Evolutionary conservation across 306 rosid genomes (phyloP).

Genomic region (Cucurbita maxima): DNA sequence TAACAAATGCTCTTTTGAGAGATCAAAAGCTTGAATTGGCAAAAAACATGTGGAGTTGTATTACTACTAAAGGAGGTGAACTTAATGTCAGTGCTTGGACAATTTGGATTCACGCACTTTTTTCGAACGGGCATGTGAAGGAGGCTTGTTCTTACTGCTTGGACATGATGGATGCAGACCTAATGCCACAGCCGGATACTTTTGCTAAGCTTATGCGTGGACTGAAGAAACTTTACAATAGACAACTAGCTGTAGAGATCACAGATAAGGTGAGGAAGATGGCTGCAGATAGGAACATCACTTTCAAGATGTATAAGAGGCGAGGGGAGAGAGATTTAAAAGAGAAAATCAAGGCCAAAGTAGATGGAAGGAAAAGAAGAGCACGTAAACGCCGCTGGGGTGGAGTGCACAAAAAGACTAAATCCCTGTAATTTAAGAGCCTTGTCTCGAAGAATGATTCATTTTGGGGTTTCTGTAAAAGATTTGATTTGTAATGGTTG

Average conservation of each 20-base stretch:
- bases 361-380: conserved; percentile 66
- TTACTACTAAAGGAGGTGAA: conserved; percentile 38
- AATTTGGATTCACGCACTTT: conserved; percentile 79
- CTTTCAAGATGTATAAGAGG: conserved; percentile 76
- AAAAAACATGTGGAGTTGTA: conserved; percentile 63
- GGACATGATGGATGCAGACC: conserved; percentile 67
- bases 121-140: conserved; percentile 65
- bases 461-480: background rate
- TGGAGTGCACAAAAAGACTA: conserved; percentile 23
- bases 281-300: conserved; percentile 69
- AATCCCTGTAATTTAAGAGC: conserved; percentile 23
- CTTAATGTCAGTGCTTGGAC: conserved; percentile 69
- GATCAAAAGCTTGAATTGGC: conserved; percentile 74
- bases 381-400: conserved; percentile 45
- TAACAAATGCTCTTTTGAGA: conserved; percentile 49
- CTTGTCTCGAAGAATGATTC: background rate
- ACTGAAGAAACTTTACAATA: conserved; percentile 48
- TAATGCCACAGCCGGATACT: conserved; percentile 76
- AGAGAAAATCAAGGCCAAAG: conserved; percentile 45
- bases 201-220: conserved; percentile 77
- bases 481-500: background rate
- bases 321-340: conserved; percentile 67
- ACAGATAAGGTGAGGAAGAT: conserved; percentile 77
- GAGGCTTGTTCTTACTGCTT: conserved; percentile 75
- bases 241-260: conserved; percentile 68